A percentile compares a stretch with the other conserved stretches of the same genome.
Evolutionary conservation across 352 stramenopile species (phyloP).

Genomic region (Globisporangium spiculum): DNA sequence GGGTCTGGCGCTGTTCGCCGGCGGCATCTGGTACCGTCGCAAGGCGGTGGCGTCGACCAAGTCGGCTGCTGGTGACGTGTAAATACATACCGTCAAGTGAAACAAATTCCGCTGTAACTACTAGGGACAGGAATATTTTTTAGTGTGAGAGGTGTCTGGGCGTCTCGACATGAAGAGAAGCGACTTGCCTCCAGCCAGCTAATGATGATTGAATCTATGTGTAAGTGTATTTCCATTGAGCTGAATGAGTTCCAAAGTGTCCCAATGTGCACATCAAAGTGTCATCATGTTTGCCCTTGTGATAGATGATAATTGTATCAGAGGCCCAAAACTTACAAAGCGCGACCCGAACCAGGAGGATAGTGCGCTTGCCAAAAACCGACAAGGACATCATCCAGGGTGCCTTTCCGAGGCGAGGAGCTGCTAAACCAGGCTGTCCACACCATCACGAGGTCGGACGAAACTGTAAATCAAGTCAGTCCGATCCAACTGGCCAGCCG

Average conservation of each 20-base stretch:
- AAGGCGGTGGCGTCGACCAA: conserved; percentile 15
- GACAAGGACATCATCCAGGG: not conserved
- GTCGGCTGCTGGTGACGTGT: conserved; percentile 17
- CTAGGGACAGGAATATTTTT: conserved; percentile 8
- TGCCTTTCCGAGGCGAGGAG: not conserved
- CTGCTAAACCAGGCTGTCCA: not conserved
- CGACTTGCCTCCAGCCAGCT: not conserved
- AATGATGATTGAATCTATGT: conserved; percentile 7
- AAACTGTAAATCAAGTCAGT: not conserved
- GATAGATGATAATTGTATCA: too few species aligned
- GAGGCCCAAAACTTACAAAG: not conserved
- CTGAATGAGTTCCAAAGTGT: not conserved
- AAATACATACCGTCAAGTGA: not conserved
- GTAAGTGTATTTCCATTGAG: not conserved
- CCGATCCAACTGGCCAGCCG: not conserved
- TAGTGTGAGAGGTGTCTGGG: not conserved
- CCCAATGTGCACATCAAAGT: not conserved
- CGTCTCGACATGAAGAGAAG: conserved; percentile 4
- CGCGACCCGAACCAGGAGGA: not conserved
- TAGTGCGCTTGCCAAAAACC: not conserved
- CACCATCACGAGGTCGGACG: not conserved
- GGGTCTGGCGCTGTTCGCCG: conserved; percentile 33
- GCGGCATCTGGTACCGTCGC: conserved; percentile 49
- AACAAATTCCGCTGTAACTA: conserved; percentile 7
- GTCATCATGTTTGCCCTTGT: not conserved